Percentiles rank a stretch among this genome's conserved stretches.
Conservation (phyloP, 306 rosid genomes). For the Boehmeria nivea region DNA sequence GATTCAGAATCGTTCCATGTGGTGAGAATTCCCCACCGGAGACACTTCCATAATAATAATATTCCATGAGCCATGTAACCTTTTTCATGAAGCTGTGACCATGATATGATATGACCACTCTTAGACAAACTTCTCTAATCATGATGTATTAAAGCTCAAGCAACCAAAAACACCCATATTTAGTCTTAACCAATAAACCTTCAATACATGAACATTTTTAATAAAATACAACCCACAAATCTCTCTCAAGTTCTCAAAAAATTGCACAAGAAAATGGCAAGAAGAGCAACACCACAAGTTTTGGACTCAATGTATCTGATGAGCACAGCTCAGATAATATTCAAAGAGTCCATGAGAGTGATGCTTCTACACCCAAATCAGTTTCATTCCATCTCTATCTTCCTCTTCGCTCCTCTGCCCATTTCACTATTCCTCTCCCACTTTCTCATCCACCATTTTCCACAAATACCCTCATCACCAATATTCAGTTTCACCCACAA, state of each 20-base stretch:
- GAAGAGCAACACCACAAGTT: constrained; percentile 24
- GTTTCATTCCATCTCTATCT: constrained; percentile 26
- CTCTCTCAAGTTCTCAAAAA: constrained; percentile 4
- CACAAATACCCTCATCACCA: constrained; percentile 18
- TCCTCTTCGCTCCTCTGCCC: constrained; percentile 28
- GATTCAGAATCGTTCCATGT: too few relatives aligned
- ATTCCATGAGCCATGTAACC: neutral
- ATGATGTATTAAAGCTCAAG: constrained; percentile 21
- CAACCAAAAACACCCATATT: constrained; percentile 8
- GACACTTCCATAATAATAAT: neutral
- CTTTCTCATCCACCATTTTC: constrained; percentile 25
- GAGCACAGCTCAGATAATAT: constrained; percentile 17
- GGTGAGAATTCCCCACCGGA: too few relatives aligned
- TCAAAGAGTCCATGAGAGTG: constrained; percentile 25
- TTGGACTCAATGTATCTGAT: constrained; percentile 7
- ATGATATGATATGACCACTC: constrained; percentile 11
- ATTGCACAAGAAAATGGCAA: constrained; percentile 12
- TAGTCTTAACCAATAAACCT: neutral
- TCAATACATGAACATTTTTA: neutral
- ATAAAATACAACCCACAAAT: too few relatives aligned
- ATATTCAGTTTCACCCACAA: constrained; percentile 4
- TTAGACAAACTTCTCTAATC: constrained; percentile 18
- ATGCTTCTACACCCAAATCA: constrained; percentile 25
- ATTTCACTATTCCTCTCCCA: constrained; percentile 26
- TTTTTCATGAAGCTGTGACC: neutral